phyloP scores from a whole-genome alignment of 805 yeast species.

The Ogataea nonfermentans region DNA sequence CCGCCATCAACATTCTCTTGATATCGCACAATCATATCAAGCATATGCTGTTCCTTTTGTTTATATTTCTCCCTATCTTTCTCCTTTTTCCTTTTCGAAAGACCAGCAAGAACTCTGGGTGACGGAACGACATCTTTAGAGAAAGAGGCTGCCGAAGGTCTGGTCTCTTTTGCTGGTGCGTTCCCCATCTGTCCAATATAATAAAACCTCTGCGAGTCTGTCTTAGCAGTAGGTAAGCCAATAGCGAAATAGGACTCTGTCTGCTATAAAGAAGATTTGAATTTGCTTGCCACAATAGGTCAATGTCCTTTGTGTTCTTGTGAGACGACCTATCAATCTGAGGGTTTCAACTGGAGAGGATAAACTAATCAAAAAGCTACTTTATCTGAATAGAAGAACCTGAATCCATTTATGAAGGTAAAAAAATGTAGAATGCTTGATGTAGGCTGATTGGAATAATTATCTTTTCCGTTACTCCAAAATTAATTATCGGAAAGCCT shows the following conservation, averaged over 20 bases:
- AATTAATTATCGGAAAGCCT: conserved; percentile 12
- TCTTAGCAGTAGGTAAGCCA: too few species aligned
- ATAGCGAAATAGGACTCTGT: neutral
- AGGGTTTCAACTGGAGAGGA: too few species aligned
- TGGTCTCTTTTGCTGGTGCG: conserved; percentile 26
- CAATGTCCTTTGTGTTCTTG: neutral
- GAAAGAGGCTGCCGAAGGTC: conserved; percentile 20
- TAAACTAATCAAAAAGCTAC: too few species aligned
- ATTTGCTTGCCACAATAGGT: neutral
- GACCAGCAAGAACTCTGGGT: conserved; percentile 19
- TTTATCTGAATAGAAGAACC: neutral
- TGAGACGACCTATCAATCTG: too few species aligned
- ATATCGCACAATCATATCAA: conserved; percentile 55
- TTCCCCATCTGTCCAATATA: conserved; percentile 24
- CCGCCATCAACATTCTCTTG: conserved; percentile 92
- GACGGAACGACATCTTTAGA: conserved; percentile 19
- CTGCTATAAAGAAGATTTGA: neutral
- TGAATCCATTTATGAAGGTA: neutral
- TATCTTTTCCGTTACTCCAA: conserved; percentile 3
- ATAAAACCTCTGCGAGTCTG: neutral
- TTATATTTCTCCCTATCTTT: conserved; percentile 55
- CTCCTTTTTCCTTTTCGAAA: conserved; percentile 34
- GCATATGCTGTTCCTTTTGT: conserved; percentile 51
- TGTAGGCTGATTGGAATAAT: neutral
- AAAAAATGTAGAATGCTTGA: neutral